Base-by-base conservation (phyloP, 305 asterid genomes). In the Fraxinus xanthoxyloides region DNA sequence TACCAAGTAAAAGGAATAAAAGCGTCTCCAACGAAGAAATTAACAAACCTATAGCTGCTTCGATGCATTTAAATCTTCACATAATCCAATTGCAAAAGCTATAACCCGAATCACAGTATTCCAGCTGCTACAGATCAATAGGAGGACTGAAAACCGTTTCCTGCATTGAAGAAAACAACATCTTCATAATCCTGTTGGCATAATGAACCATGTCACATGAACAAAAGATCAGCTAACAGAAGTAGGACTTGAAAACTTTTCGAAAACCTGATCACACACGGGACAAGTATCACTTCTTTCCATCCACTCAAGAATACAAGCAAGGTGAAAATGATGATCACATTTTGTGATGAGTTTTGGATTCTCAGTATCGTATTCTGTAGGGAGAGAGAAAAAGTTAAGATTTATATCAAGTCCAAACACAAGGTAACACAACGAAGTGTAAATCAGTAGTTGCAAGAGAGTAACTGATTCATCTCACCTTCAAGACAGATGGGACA, bases 401-500 rank as follows among this genome's bases (percentile, higher is more conserved):
- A 76, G 51, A 43, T 31, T 75, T 78, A 77, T 34, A n/a, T 69
- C 2, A 67, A 75, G 67, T 70, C 73, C 67, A 74, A 84, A 67
- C 69, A 74, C 78, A 46, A 72, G 77, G 74, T 4, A 12, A 70
- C 10, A 70, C 34, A 70, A 73, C 76, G 3, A 30, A 76, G 63
- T 15, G 43, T 1, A 28, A 70, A 83, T 82, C 61, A 80, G 23
- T 69, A 69, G 48, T 76, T 80, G 75, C 38, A 40, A 79, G 15
- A 65, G 36, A 65, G 19, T 65, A 65, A 65, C 73, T 65, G n/a
- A 65, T 65, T 65, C 34, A 65, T 70, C 43, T 31, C 82, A 93
- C 98, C 98, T 91, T 95, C 98, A 51, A 95, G 92, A 87, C 98
- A 95, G 85, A 92, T 93, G 80, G 98, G 98, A 76, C 98, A 94